Evolutionary conservation across 2,329 filamentous ascomycete species (phyloP).

Genomic region (Ilyonectria sp.): DNA sequence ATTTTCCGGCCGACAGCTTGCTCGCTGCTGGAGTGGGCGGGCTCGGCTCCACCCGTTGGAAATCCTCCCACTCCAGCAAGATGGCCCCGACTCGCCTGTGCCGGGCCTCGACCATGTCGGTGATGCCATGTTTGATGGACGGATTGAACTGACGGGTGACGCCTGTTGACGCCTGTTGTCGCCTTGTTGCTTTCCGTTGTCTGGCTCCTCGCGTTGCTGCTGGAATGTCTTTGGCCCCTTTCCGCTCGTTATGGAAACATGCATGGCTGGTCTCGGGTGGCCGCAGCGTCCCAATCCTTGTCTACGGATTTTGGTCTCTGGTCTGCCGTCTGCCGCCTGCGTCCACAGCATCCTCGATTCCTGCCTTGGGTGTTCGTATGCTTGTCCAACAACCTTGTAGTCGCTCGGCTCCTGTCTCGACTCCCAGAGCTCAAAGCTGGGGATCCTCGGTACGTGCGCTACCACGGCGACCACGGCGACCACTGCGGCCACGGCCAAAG

Average conservation of each 20-base stretch:
- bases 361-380: slow-evolving; percentile 2
- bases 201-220: neutral
- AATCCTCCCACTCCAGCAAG: slow-evolving; percentile 5
- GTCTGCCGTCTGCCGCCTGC: neutral
- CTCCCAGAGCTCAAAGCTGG: neutral
- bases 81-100: neutral
- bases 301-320: slow-evolving; percentile 1
- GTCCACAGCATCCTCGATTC: slow-evolving; percentile 7
- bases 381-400: neutral
- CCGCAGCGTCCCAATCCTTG: slow-evolving; percentile 18
- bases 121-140: slow-evolving; percentile 4
- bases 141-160: neutral
- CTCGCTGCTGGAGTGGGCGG: neutral
- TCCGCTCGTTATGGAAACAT: slow-evolving; percentile 5
- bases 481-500: neutral
- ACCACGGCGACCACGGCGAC: neutral
- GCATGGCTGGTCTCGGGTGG: slow-evolving; percentile 12
- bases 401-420: neutral
- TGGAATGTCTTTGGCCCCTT: slow-evolving; percentile 27
- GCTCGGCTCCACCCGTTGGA: slow-evolving; percentile 23
- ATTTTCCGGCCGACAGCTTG: slow-evolving; percentile 22
- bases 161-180: neutral
- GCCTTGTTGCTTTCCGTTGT: neutral
- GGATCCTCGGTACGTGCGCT: slow-evolving; percentile 6
- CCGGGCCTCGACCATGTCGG: neutral